Evolutionary conservation across 2,329 filamentous ascomycete species (phyloP), one percentile per base, ranked within the genome.

Genomic region (Neocatenulostroma microsporum): DNA sequence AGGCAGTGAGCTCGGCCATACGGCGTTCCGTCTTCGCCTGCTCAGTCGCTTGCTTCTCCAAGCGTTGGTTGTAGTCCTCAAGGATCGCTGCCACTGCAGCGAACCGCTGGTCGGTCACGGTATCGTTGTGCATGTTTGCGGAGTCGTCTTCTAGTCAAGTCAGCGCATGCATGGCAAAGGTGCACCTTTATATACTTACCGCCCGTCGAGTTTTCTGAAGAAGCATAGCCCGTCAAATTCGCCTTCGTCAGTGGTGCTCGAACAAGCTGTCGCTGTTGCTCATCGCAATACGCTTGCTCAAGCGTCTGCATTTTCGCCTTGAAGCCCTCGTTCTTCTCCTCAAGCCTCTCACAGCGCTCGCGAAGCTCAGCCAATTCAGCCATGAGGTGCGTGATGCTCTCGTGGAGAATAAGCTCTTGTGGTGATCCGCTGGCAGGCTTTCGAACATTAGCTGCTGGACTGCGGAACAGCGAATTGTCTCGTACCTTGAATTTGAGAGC

Each of bases 201-300:
- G n/a, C n/a, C n/a, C n/a, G n/a, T n/a, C 11, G 21, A 17, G 24
- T 11, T 27, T 5, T 24, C 37, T 4, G 31, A 35, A 13, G 31
- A 31, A n/a, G 32, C 31, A 28, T 40, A 40, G 25, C 37, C 37
- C 5, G 32, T 36, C 5, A 40, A 21, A 31, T 36, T 40, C n/a
- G 10, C 6, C 17, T 26, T 30, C 5, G 32, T 31, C 7, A 36
- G 28, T 30, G 37, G 30, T 14, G 25, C 37, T 2, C 13, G 30
- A 3, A 23, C 31, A 10, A 34, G 10, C n/a, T n/a, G n/a, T n/a
- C n/a, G n/a, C n/a, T n/a, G n/a, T n/a, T n/a, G n/a, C 18, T 24
- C n/a, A 19, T 23, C 31, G 15, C 31, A 19, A 11, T 14, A 19
- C 6, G 17, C 27, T 20, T 36, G 13, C 27, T 36, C 37, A 15